A percentile compares a stretch with the other conserved stretches of the same genome.
Conservation (phyloP, 805 yeast species). For the Candida dajiaensis region DNA sequence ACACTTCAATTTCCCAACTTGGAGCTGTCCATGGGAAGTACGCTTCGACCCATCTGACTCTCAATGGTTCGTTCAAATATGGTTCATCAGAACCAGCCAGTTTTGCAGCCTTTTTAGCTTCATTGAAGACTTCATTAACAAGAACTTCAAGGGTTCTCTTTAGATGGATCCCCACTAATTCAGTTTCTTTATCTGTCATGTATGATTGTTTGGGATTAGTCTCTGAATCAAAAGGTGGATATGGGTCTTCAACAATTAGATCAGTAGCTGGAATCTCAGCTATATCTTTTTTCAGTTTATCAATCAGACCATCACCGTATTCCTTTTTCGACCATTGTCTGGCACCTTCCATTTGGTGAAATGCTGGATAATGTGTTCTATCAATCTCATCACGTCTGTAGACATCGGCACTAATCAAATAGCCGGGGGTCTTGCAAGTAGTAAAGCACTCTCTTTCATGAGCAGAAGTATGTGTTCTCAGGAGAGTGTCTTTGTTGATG, state of each 20-base stretch:
- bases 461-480: slow-evolving; percentile 95
- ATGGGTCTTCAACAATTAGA: slow-evolving; percentile 73
- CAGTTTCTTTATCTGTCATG: slow-evolving; percentile 66
- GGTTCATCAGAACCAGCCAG: slow-evolving; percentile 54
- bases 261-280: slow-evolving; percentile 59
- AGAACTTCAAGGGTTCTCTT: slow-evolving; percentile 81
- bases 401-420: slow-evolving; percentile 91
- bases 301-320: slow-evolving; percentile 29
- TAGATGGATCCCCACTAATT: slow-evolving; percentile 66
- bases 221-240: slow-evolving; percentile 43
- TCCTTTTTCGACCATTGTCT: slow-evolving; percentile 65
- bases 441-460: slow-evolving; percentile 87
- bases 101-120: slow-evolving; percentile 57
- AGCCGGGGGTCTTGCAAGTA: slow-evolving; percentile 68
- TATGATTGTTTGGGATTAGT: slow-evolving; percentile 76
- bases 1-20: slow-evolving; percentile 96
- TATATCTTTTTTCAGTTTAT: slow-evolving; percentile 51
- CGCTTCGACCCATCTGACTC: slow-evolving; percentile 91
- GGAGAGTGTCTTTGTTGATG: slow-evolving; percentile 60
- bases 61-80: slow-evolving; percentile 66
- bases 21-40: slow-evolving; percentile 99
- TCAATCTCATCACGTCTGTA: slow-evolving; percentile 95
- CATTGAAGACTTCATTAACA: slow-evolving; percentile 76
- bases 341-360: slow-evolving; percentile 98
- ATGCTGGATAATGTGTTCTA: slow-evolving; percentile 93